Evolutionary conservation across 2,329 filamentous ascomycete genomes (phyloP).

Genomic region (Pyricularia sp.): DNA sequence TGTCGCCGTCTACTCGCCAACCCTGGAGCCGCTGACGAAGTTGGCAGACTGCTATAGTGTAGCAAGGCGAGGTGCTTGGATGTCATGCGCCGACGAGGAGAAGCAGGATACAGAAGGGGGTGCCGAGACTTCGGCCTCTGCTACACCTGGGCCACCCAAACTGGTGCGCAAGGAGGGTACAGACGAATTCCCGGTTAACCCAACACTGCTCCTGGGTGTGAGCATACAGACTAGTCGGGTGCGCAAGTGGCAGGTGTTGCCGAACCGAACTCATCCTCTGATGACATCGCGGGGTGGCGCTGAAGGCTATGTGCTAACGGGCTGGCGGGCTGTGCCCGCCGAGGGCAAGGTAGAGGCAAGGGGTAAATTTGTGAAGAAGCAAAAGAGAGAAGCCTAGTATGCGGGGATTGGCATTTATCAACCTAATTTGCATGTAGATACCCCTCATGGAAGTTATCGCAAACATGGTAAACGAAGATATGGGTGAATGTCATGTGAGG

Average conservation of each 20-base stretch:
- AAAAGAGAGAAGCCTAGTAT: conserved; percentile 34
- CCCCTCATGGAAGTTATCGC: neutral
- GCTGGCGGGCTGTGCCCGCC: conserved; percentile 68
- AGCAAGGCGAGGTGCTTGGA: conserved; percentile 66
- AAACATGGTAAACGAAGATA: neutral
- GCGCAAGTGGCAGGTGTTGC: conserved; percentile 81
- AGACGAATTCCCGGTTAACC: conserved; percentile 79
- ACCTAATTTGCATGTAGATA: neutral
- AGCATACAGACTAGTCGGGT: conserved; percentile 73
- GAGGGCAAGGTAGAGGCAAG: conserved; percentile 74
- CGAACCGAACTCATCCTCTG: conserved; percentile 81
- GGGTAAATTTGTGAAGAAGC: conserved; percentile 64
- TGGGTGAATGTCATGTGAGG: neutral
- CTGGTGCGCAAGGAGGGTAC: conserved; percentile 49
- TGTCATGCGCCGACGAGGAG: conserved; percentile 12
- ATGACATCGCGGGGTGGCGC: conserved; percentile 86
- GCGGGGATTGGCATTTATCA: neutral
- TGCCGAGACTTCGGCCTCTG: conserved; percentile 18
- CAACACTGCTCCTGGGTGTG: conserved; percentile 70
- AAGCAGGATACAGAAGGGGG: neutral
- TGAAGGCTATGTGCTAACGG: conserved; percentile 86
- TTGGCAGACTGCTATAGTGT: conserved; percentile 81
- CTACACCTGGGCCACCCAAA: conserved; percentile 35
- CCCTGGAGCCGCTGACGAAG: conserved; percentile 67
- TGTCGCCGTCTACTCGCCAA: conserved; percentile 76